Percentiles rank a stretch among this genome's conserved stretches.
These are phyloP conservation scores for Penicillium sp. DNA, from an alignment of 2,329 filamentous ascomycete species.

Conservation along the genomic window DNA sequence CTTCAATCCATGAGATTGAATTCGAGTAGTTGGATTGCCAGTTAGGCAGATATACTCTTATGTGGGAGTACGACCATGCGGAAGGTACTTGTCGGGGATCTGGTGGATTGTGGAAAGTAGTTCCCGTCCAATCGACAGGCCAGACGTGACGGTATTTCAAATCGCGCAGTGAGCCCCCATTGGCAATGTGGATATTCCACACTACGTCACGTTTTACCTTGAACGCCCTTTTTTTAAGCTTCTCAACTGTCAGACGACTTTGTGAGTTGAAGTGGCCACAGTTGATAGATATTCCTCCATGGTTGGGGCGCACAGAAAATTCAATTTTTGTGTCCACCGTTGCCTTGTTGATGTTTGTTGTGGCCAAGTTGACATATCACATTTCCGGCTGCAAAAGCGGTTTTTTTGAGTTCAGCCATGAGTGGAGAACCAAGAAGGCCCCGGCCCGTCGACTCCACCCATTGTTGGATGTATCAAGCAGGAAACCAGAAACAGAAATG, in stretches of 20 bases:
- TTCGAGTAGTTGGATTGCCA: background rate
- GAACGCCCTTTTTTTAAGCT: background rate
- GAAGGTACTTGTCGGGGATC: background rate
- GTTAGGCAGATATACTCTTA: background rate
- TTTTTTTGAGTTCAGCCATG: slow-evolving; percentile 7
- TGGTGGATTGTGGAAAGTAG: no score
- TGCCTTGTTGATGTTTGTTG: background rate
- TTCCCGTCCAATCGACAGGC: no score
- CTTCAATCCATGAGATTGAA: background rate
- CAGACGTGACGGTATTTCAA: no score
- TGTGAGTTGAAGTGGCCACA: background rate
- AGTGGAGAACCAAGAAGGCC: slow-evolving; percentile 2
- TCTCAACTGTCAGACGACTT: background rate
- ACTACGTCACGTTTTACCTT: background rate
- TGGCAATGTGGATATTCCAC: background rate
- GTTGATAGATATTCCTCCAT: background rate
- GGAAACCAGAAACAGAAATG: background rate
- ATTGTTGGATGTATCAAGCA: background rate
- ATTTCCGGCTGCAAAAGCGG: background rate
- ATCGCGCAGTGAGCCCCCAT: background rate
- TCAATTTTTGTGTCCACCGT: background rate
- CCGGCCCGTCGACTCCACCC: background rate
- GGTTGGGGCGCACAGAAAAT: background rate
- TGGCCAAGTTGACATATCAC: background rate
- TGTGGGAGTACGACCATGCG: background rate